Base-by-base conservation (phyloP, 345 rosid species). In the Erodium maritimum region DNA sequence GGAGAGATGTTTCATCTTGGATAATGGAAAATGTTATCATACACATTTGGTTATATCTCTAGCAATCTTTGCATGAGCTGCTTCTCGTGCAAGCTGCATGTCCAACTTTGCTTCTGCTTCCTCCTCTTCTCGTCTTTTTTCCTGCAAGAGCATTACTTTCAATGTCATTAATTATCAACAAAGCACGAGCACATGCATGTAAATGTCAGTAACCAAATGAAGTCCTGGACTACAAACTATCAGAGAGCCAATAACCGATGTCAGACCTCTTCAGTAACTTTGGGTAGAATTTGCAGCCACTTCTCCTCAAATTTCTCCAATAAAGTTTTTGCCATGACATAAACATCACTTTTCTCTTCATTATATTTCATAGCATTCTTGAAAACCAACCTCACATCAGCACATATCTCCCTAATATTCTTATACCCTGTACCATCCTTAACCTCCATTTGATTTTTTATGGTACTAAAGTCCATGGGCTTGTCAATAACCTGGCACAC, bases 291-390 rank as follows among this genome's bases (percentile, higher is more conserved):
- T 17, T 63, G 85, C 60, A 59, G 65, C 98, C 98, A 91, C 63
- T 80, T 88, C 62, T 88, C 96, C 70, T 91, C 95, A 63, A 86
- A 88, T 66, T 77, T 91, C 58, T 55, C 78, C 50, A 86, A 73
- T 78, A 91, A 71, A 33, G 80, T 81, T 71, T 74, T 81, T 52
- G 98, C 98, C 98, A 84, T 91, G 24, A 73, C 67, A 78, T 84
- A 77, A 62, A 81, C 85, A 46, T 83, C 80, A 67, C 78, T 80
- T 57, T 65, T 65, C 65, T 84, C 89, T 56, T 84, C 95, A 56
- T 91, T 86, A 68, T 91, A 91, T 23, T 81, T 82, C 98, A 86
- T 91, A 17, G 98, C 98, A 67, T 91, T 91, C 71, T 81, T 83
- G 65, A 91, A 88, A 59, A 88, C 83, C 67, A 88, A 73, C 24